These are phyloP conservation scores for Yamadazyma kanchanaburiensis DNA, from an alignment of 1,139 yeast species.

Conservation along the genomic window DNA sequence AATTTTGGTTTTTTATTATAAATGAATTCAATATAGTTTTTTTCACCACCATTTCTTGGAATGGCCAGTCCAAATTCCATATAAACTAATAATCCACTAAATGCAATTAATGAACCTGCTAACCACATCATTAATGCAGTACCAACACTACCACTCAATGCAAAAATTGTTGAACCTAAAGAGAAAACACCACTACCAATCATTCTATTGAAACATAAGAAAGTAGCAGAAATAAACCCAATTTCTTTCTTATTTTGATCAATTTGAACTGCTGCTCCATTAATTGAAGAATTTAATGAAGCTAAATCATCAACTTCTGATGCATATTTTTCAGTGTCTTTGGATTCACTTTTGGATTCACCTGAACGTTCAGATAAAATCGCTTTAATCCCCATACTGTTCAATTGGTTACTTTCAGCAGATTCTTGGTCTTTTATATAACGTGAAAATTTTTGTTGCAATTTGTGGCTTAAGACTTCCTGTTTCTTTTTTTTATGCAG, in stretches of 20 bases:
- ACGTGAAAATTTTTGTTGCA: no score
- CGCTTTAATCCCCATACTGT: slow-evolving; percentile 5
- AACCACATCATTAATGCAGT: slow-evolving; percentile 72
- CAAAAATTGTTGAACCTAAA: slow-evolving; percentile 74
- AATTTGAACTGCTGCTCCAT: slow-evolving; percentile 37
- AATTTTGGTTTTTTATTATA: slow-evolving; percentile 61
- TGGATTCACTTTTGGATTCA: slow-evolving; percentile 2
- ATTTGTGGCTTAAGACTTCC: no score
- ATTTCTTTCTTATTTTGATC: slow-evolving; percentile 55
- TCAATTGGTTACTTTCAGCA: no score
- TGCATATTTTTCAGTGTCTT: slow-evolving; percentile 3
- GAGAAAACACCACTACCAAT: slow-evolving; percentile 88
- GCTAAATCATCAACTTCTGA: slow-evolving; percentile 10
- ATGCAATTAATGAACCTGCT: slow-evolving; percentile 70
- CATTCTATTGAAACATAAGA: slow-evolving; percentile 74
- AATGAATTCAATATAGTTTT: slow-evolving; percentile 74
- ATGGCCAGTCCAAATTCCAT: slow-evolving; percentile 84
- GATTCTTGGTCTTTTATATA: no score
- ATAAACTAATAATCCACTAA: slow-evolving; percentile 71
- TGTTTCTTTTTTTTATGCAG: no score
- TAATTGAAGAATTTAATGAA: slow-evolving; percentile 14
- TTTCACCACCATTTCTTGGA: slow-evolving; percentile 87
- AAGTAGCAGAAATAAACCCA: slow-evolving; percentile 67
- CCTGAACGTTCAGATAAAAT: slow-evolving; percentile 3
- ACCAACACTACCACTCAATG: slow-evolving; percentile 73